Base-by-base conservation (phyloP, 805 yeast genomes). In the Tetrapisispora nanseiensis region DNA sequence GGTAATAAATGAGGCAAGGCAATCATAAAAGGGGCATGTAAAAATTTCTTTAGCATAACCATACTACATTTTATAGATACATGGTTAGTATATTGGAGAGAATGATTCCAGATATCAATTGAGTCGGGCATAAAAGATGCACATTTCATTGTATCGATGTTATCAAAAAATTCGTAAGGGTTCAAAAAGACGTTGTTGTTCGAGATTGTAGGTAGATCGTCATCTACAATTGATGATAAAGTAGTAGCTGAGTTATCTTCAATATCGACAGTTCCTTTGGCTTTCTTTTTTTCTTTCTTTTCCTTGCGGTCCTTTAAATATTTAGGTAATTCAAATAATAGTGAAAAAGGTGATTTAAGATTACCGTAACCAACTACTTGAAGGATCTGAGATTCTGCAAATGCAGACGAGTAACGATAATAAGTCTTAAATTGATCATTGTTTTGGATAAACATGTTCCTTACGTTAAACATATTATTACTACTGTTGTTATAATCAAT, bases 321-420 rank as follows among this genome's bases (percentile, higher is more conserved):
- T 52, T 80, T 83, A 1, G 89, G 82, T 19, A 84, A 64, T 43
- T 75, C 79, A 60, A 84, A 84, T 12, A 84, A 56, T 51, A 79
- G 75, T 6, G 90, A 86, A 63, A 83, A 82, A 16, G 90, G 87
- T 54, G 81, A 83, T 35, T 70, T 68, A 5, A 83, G 72, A 55
- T 81, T 82, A 27, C 92, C 94, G 60, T 83, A 80, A 1, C 92
- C 92, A 36, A 81, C 74, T 41, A 83, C 57, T 63, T 83, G 90
- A 51, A 78, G 73, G 41, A 84, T 76, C 52, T 83, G 84, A 22
- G 87, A 77, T 37, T 82, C 68, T 2, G 92, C 90, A 67, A 84
- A 82, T 30, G 78, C 71, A 3, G 87, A 74, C 1, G 86, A 79
- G 55, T 82, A 81, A 52, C 82, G 81, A 54, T 79, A 80, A 83